A percentile compares a stretch with the other conserved stretches of the same genome.
phyloP scores from a whole-genome alignment of 306 rosid species.

The Alnus glutinosa region DNA sequence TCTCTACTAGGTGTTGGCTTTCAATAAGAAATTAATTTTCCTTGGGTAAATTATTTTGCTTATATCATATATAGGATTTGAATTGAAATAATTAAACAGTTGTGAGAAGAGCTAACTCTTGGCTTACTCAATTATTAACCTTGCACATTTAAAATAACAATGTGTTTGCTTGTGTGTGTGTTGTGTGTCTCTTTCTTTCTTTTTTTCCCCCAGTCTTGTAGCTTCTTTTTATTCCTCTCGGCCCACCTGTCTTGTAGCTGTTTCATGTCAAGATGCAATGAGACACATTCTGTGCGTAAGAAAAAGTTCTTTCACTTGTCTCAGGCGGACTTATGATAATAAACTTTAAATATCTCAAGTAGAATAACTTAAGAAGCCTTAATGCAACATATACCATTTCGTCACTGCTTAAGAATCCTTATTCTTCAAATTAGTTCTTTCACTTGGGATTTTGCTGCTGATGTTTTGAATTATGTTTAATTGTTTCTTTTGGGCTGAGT shows the following conservation, averaged over 20 bases:
- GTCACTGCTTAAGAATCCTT: background rate
- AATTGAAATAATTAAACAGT: background rate
- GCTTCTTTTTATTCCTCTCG: too few relatives aligned
- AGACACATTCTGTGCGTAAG: background rate
- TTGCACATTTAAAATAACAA: background rate
- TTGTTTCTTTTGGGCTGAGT: too few relatives aligned
- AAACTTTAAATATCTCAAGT: background rate
- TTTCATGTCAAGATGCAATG: background rate
- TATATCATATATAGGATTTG: background rate
- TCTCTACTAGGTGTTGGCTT: background rate
- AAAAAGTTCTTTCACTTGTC: background rate
- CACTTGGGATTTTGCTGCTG: too few relatives aligned
- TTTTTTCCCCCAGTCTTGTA: too few relatives aligned
- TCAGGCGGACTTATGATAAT: background rate
- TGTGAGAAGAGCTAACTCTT: background rate
- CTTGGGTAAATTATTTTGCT: background rate
- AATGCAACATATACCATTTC: background rate
- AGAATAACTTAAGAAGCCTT: background rate
- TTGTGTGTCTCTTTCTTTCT: background rate
- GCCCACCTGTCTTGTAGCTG: too few relatives aligned
- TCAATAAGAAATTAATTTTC: background rate
- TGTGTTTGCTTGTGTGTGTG: background rate
- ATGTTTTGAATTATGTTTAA: too few relatives aligned
- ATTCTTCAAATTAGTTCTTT: too few relatives aligned
- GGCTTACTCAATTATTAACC: background rate